phyloP scores from a whole-genome alignment of 176 grass and related monocot species.

The Rhynchospora tenuis region DNA sequence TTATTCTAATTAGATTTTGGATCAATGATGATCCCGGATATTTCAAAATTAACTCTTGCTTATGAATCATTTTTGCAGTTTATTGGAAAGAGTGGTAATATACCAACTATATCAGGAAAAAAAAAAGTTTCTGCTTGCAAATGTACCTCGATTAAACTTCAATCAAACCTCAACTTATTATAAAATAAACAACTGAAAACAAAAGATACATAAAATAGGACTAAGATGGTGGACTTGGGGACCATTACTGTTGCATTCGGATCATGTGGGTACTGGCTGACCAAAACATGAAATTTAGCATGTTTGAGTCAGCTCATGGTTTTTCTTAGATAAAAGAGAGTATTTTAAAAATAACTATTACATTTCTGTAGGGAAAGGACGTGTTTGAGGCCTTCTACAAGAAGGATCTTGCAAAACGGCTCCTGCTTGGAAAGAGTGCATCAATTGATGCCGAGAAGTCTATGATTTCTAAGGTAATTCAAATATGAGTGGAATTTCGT shows the following conservation, averaged over 20 bases:
- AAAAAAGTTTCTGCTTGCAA: background rate
- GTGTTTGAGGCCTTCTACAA: slow-evolving; percentile 99
- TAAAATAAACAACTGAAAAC: background rate
- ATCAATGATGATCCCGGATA: background rate
- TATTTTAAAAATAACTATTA: background rate
- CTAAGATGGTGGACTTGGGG: background rate
- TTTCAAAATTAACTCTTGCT: background rate
- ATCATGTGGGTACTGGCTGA: background rate
- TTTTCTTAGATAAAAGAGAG: background rate
- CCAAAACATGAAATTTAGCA: background rate
- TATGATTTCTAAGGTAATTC: slow-evolving; percentile 96
- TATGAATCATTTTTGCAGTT: background rate
- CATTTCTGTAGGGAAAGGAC: slow-evolving; percentile 82
- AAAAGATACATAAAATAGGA: background rate
- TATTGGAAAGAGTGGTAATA: background rate
- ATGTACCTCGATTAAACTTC: background rate
- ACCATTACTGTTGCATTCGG: background rate
- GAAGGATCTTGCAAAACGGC: slow-evolving; percentile 97
- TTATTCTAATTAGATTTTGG: background rate
- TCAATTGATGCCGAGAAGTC: slow-evolving; percentile 99
- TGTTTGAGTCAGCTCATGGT: background rate
- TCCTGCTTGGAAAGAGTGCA: slow-evolving; percentile 95
- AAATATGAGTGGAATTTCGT: background rate
- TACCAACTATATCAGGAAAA: background rate
- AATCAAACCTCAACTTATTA: background rate